Evolutionary conservation across 2,329 filamentous ascomycete genomes (phyloP).

Genomic region (Allantophomopsis cytisporea): DNA sequence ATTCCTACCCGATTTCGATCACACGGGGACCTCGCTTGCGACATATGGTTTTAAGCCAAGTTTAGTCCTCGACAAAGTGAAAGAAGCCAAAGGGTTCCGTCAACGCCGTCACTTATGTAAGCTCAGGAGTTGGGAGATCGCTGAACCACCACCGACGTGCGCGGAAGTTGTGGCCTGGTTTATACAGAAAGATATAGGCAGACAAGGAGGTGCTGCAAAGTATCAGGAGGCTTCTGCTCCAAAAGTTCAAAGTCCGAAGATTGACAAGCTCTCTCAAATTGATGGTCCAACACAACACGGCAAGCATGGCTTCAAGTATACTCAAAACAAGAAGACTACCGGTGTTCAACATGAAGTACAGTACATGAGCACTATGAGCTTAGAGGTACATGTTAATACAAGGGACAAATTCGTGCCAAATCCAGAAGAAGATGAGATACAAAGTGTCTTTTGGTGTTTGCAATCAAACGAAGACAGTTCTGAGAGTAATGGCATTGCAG

Average conservation of each 20-base stretch:
- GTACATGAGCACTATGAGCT: conserved; percentile 93
- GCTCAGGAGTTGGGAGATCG: conserved; percentile 65
- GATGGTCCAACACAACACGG: conserved; percentile 77
- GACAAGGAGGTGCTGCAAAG: conserved; percentile 3
- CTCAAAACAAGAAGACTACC: conserved; percentile 59
- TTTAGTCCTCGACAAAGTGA: conserved; percentile 31
- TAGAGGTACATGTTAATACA: conserved; percentile 87
- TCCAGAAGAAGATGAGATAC: conserved; percentile 78
- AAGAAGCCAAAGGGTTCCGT: conserved; percentile 35
- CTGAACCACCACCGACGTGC: conserved; percentile 53
- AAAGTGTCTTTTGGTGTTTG: conserved; percentile 82
- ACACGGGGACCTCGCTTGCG: conserved; percentile 39
- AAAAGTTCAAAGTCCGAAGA: conserved; percentile 10
- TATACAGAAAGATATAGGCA: conserved; percentile 18
- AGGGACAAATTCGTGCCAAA: conserved; percentile 72
- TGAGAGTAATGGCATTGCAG: conserved; percentile 30
- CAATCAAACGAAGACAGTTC: conserved; percentile 57
- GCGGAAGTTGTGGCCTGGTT: conserved; percentile 61
- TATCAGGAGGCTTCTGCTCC: background rate
- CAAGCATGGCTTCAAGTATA: conserved; percentile 74
- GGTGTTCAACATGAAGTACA: conserved; percentile 74
- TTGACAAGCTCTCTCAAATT: conserved; percentile 57
- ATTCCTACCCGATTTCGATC: conserved; percentile 69
- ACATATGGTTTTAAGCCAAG: conserved; percentile 38
- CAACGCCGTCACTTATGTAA: conserved; percentile 42